Conservation (phyloP, 2,329 filamentous ascomycete species). For the Phaeoacremonium minimum region DNA sequence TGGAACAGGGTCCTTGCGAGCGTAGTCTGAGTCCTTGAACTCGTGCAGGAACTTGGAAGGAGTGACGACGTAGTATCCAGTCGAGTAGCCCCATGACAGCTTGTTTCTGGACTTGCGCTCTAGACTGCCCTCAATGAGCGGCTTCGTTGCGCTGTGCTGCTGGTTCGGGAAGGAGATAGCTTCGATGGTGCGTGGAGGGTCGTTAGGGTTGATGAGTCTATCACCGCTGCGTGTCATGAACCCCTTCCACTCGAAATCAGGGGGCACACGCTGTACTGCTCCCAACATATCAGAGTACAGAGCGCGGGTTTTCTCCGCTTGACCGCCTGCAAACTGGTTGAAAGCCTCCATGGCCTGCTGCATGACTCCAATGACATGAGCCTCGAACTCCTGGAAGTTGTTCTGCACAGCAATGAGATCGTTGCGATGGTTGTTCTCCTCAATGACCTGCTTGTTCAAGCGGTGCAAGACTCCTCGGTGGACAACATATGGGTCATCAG, state of each 20-base stretch:
- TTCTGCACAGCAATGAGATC: conserved; percentile 90
- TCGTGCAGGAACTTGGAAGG: conserved; percentile 88
- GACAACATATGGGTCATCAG: conserved; percentile 85
- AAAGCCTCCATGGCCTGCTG: conserved; percentile 82
- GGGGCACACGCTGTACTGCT: conserved; percentile 70
- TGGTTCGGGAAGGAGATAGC: conserved; percentile 84
- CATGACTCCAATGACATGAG: conserved; percentile 76
- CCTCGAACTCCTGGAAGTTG: conserved; percentile 83
- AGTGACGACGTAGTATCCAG: conserved; percentile 86
- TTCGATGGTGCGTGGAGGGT: conserved; percentile 68
- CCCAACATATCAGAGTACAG: conserved; percentile 82
- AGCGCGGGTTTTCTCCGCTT: conserved; percentile 75
- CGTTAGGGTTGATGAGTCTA: conserved; percentile 72
- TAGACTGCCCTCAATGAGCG: conserved; percentile 81
- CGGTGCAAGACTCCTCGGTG: conserved; percentile 77
- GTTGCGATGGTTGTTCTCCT: conserved; percentile 94
- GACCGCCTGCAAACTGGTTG: conserved; percentile 72
- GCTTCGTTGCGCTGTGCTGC: conserved; percentile 71
- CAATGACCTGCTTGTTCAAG: conserved; percentile 82
- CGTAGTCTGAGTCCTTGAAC: conserved; percentile 85
- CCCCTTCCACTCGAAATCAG: conserved; percentile 87
- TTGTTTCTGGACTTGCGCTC: conserved; percentile 90
- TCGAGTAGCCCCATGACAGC: conserved; percentile 69
- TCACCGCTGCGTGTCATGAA: conserved; percentile 70
- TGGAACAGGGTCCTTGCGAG: conserved; percentile 68